phyloP scores from a whole-genome alignment of 495 filamentous ascomycete genomes.

The Aspergillus sclerotioniger region DNA sequence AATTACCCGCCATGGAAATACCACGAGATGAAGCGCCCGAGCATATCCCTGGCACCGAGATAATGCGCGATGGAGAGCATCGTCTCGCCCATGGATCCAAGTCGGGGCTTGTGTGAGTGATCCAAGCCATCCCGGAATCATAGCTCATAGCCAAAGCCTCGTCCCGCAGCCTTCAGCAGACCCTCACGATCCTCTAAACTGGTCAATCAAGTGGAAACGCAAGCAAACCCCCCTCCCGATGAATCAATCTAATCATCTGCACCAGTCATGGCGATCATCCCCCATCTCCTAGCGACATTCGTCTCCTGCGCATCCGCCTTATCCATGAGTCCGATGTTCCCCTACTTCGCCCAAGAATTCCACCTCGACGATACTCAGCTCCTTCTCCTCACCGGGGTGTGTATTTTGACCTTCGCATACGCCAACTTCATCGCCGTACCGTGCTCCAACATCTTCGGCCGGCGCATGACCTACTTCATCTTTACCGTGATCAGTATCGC shows the following conservation, averaged over 20 bases:
- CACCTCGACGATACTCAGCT: slow-evolving; percentile 40
- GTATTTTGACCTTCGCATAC: slow-evolving; percentile 53
- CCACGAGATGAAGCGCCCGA: neutral
- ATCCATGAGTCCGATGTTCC: slow-evolving; percentile 50
- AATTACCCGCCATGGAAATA: too few species aligned
- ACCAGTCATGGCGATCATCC: slow-evolving; percentile 34
- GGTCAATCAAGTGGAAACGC: neutral
- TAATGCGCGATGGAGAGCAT: neutral
- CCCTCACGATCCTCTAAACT: neutral
- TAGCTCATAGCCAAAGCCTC: neutral
- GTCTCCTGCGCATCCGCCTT: slow-evolving; percentile 51
- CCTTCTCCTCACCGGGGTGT: slow-evolving; percentile 50
- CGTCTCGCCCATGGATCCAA: neutral
- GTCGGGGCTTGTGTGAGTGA: neutral
- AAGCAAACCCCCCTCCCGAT: neutral
- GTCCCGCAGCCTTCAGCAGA: neutral
- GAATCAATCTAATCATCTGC: neutral
- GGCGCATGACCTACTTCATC: slow-evolving; percentile 50
- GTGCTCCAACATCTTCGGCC: slow-evolving; percentile 51
- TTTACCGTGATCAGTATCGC: slow-evolving; percentile 49
- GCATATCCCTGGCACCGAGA: neutral
- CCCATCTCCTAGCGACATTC: slow-evolving; percentile 44
- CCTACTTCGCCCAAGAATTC: slow-evolving; percentile 47
- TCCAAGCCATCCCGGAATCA: neutral
- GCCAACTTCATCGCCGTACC: slow-evolving; percentile 56